Percentiles rank a stretch among this genome's conserved stretches.
Evolutionary conservation across 192 early-diverging fungal genomes (phyloP).

Genomic region (Umbelopsis sp.): DNA sequence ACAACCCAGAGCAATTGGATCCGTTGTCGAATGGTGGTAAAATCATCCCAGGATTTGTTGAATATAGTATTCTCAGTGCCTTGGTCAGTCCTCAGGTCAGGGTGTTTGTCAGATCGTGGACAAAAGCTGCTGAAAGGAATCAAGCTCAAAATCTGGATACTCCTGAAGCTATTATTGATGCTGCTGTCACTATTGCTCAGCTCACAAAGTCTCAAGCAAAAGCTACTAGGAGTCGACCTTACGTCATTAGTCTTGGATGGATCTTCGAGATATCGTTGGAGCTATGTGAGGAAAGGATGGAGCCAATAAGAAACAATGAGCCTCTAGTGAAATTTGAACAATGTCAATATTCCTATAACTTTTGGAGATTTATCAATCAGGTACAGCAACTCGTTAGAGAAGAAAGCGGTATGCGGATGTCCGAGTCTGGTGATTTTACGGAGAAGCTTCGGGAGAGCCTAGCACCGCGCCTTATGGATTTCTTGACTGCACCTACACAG

Average conservation of each 20-base stretch:
- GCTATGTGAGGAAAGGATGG: conserved; percentile 65
- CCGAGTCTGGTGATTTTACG: not conserved
- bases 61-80: conserved; percentile 66
- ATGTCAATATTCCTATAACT: conserved; percentile 63
- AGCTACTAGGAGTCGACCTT: not conserved
- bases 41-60: conserved; percentile 68
- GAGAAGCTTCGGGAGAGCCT: not conserved
- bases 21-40: not conserved
- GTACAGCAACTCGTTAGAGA: conserved; percentile 28
- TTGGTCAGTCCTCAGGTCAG: conserved; percentile 73
- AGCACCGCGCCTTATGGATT: conserved; percentile 16
- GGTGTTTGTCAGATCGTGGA: conserved; percentile 65
- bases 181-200: not conserved
- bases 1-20: not conserved
- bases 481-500: conserved; percentile 20
- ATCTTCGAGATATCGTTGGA: conserved; percentile 72
- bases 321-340: conserved; percentile 70
- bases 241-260: conserved; percentile 72
- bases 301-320: conserved; percentile 55
- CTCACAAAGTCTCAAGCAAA: not conserved
- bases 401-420: not conserved
- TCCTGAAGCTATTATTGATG: conserved; percentile 39
- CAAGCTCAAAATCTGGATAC: conserved; percentile 60
- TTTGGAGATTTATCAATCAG: conserved; percentile 43
- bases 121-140: conserved; percentile 54